Conservation (phyloP, 306 rosid species). For the Cucumis melo region DNA sequence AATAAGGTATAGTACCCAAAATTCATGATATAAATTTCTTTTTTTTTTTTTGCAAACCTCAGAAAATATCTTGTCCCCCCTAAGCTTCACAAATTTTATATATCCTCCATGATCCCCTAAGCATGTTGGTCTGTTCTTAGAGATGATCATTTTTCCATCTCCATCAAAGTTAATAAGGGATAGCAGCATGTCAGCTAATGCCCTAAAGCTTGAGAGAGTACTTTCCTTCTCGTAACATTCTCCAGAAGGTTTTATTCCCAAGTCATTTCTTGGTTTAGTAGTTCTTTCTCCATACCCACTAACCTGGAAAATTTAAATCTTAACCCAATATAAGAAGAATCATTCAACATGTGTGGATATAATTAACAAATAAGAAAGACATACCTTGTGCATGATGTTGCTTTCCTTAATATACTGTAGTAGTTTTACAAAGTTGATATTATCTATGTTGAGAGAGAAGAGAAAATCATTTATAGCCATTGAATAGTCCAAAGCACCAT, state of each 20-base stretch:
- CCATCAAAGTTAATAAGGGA: slow-evolving; percentile 65
- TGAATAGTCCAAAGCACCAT: slow-evolving; percentile 28
- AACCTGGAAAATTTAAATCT: slow-evolving; percentile 34
- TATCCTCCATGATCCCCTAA: slow-evolving; percentile 42
- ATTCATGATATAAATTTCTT: not conserved
- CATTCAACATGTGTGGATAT: not conserved
- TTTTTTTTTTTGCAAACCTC: slow-evolving; percentile 54
- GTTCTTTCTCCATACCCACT: slow-evolving; percentile 65
- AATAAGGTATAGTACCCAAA: not conserved
- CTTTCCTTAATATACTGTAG: slow-evolving; percentile 74
- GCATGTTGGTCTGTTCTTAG: slow-evolving; percentile 34
- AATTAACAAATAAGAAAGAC: slow-evolving; percentile 4
- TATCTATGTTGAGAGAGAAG: slow-evolving; percentile 67
- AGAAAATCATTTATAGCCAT: slow-evolving; percentile 78
- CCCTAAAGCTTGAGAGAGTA: slow-evolving; percentile 65
- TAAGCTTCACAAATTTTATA: slow-evolving; percentile 80
- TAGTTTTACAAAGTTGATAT: slow-evolving; percentile 80
- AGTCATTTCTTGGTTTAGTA: slow-evolving; percentile 24
- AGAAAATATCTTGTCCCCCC: slow-evolving; percentile 79
- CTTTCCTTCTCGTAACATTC: slow-evolving; percentile 47
- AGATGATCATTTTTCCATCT: slow-evolving; percentile 79
- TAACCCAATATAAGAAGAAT: not conserved
- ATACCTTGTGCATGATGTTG: slow-evolving; percentile 91
- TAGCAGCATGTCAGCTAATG: slow-evolving; percentile 50
- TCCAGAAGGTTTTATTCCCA: slow-evolving; percentile 6